Evolutionary conservation across 2,329 filamentous ascomycete species (phyloP).

Genomic region (Paradendryphiella salina): DNA sequence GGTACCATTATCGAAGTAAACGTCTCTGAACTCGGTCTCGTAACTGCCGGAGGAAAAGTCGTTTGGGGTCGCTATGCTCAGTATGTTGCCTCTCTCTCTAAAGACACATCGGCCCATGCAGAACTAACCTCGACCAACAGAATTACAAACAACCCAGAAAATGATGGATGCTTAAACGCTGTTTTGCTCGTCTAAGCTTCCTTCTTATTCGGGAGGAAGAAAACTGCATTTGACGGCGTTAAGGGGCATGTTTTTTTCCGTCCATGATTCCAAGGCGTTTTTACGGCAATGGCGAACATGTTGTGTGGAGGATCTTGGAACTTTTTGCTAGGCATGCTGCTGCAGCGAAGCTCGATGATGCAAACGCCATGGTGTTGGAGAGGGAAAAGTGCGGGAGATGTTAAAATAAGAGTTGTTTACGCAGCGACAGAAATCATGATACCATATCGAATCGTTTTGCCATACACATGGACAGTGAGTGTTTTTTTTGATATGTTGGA

Average conservation of each 20-base stretch:
- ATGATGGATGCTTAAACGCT: slow-evolving; percentile 47
- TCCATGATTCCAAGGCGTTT: slow-evolving; percentile 13
- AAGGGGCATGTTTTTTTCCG: not conserved
- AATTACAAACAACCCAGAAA: slow-evolving; percentile 46
- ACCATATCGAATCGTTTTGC: too few species aligned
- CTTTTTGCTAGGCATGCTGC: not conserved
- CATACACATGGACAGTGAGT: too few species aligned
- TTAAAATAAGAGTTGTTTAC: too few species aligned
- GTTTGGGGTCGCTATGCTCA: slow-evolving; percentile 45
- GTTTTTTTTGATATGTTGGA: too few species aligned
- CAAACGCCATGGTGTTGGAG: too few species aligned
- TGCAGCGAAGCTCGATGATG: too few species aligned
- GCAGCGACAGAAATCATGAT: too few species aligned
- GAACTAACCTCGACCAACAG: slow-evolving; percentile 8
- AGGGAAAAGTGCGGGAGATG: too few species aligned
- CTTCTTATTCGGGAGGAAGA: not conserved
- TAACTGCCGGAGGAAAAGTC: slow-evolving; percentile 85
- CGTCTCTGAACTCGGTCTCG: slow-evolving; percentile 85
- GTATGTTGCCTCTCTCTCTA: not conserved
- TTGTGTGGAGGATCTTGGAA: not conserved
- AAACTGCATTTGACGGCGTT: slow-evolving; percentile 24
- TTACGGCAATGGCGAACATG: slow-evolving; percentile 1
- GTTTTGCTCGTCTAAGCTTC: slow-evolving; percentile 39
- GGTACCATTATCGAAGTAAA: slow-evolving; percentile 79
- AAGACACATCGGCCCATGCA: too few species aligned